Conservation (phyloP, 2,329 filamentous ascomycete species). For the Cadophora malorum region DNA sequence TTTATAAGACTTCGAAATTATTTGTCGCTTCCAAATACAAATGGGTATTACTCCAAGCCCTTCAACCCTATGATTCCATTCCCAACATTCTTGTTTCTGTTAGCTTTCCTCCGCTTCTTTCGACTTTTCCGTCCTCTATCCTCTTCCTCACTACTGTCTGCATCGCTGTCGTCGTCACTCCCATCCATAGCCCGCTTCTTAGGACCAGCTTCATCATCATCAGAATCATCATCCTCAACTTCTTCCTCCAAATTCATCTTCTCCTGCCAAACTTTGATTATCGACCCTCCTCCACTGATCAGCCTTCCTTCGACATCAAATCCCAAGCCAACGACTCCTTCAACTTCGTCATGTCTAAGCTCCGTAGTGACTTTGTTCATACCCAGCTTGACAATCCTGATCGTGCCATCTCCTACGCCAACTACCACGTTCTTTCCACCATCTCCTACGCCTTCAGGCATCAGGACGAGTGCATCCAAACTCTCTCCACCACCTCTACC, state of each 20-base stretch:
- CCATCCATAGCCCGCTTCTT: constrained; percentile 41
- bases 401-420: constrained; percentile 79
- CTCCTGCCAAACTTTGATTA: constrained; percentile 90
- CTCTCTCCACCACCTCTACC: constrained; percentile 72
- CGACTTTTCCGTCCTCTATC: constrained; percentile 36
- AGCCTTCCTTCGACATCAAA: constrained; percentile 88
- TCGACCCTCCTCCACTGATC: constrained; percentile 85
- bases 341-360: constrained; percentile 80
- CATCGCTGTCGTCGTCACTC: constrained; percentile 40
- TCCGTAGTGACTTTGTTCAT: constrained; percentile 73
- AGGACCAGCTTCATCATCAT: constrained; percentile 53
- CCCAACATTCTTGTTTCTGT: constrained; percentile 41
- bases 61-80: constrained; percentile 45
- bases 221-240: constrained; percentile 56
- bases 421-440: constrained; percentile 77
- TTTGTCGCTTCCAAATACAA: constrained; percentile 6
- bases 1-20: background rate
- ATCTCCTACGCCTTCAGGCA: constrained; percentile 73
- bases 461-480: constrained; percentile 75
- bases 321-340: constrained; percentile 80
- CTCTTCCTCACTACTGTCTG: constrained; percentile 38
- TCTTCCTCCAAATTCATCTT: constrained; percentile 57
- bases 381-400: constrained; percentile 79
- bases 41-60: constrained; percentile 39
- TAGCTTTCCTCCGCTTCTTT: constrained; percentile 44